Base-by-base conservation (phyloP, 371 early-diverging fungal species). In the Mortierella sp. region DNA sequence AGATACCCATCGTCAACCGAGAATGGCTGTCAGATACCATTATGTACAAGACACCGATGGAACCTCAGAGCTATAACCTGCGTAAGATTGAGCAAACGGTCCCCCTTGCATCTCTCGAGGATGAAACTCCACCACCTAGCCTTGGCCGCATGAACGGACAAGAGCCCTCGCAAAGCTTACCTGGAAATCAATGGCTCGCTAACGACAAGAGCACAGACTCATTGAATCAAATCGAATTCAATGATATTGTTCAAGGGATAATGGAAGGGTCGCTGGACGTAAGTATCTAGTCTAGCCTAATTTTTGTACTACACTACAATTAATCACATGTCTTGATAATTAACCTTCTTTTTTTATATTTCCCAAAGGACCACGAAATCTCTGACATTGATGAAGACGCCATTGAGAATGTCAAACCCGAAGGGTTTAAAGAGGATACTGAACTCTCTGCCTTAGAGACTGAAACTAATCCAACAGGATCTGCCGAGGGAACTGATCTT, bases 191-290 rank as follows among this genome's bases (percentile, higher is more conserved):
- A 26, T 40, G 40, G 23, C 29, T 54, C 29, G 59, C 61, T 42
- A 57, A 70, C 37, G 64, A 59, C 32, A 43, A 66, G 22, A 59
- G 55, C 3, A 60, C 60, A 2, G 59, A 51, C n/a, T 51, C 19
- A 31, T 56, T 56, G 29, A 35, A 55, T 28, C 66, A 65, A 28
- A 3, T 43, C n/a, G 63, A 42, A 1, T 78, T 78, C 29, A 29
- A 68, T 13, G 64, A 66, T 17, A 80, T 80, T 47, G 43, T 78
- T 9, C 66, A 70, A 40, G 75, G 71, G 2, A 63, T 80, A 7
- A 64, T 68, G 19, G 75, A 80, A 45, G 81, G 81, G 2, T 80
- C 81, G 15, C 62, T 80, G 8, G 68, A 75, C 15, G 81, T 80
- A 68, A 49, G 58, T 22, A 12, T n/a, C n/a, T n/a, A n/a, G 15